phyloP scores from a whole-genome alignment of 129 eudicot species.

The Solidago caesia region DNA sequence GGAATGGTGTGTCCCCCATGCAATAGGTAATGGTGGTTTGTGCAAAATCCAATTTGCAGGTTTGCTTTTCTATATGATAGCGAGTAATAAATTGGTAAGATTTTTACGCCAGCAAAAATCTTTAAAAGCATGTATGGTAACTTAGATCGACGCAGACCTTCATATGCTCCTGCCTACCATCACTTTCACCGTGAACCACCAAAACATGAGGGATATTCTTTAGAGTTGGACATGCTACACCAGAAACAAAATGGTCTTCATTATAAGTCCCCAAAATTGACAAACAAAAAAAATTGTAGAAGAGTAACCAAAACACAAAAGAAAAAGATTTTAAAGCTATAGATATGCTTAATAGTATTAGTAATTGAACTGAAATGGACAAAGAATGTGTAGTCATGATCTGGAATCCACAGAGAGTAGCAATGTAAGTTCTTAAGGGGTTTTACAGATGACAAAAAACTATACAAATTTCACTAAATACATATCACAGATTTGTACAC shows the following conservation, averaged over 20 bases:
- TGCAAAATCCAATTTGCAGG: constrained; percentile 83
- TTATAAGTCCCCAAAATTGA: not conserved
- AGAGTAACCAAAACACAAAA: constrained; percentile 8
- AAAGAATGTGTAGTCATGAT: not conserved
- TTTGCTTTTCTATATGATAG: constrained; percentile 63
- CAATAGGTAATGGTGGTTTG: constrained; percentile 91
- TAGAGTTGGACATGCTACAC: constrained; percentile 75
- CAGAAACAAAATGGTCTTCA: not conserved
- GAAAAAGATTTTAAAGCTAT: not conserved
- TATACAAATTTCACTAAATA: constrained; percentile 9
- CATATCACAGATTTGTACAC: not conserved
- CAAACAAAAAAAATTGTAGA: not conserved
- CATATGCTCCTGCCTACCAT: constrained; percentile 80
- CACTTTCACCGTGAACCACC: constrained; percentile 96
- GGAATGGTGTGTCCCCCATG: constrained; percentile 98
- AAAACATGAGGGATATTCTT: constrained; percentile 74
- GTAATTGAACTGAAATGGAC: not conserved
- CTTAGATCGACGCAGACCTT: constrained; percentile 47
- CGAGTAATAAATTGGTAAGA: constrained; percentile 27
- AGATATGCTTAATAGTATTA: not conserved
- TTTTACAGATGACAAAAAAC: not conserved
- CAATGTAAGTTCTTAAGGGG: not conserved
- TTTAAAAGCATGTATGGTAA: constrained; percentile 26
- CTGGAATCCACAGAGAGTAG: not conserved
- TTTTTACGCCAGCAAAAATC: constrained; percentile 16